phyloP scores from a whole-genome alignment of 1,139 yeast species.

The Meyerozyma elateridarum region DNA sequence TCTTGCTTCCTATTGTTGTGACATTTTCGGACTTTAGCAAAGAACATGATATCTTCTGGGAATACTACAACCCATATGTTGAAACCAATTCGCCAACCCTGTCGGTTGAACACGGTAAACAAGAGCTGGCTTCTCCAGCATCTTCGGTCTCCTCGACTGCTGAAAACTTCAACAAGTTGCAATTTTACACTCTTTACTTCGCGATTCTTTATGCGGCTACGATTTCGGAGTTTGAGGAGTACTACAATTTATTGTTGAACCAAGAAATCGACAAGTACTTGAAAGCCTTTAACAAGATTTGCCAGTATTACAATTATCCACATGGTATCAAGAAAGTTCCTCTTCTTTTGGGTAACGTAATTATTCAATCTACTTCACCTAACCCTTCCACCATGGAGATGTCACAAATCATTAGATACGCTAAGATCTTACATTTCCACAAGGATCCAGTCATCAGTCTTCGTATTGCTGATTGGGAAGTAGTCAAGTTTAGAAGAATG shows the following conservation, averaged over 20 bases:
- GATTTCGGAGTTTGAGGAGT: constrained; percentile 53
- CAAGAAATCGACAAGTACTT: constrained; percentile 47
- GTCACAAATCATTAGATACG: constrained; percentile 46
- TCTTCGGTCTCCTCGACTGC: constrained; percentile 11
- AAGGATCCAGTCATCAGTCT: constrained; percentile 54
- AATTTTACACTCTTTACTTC: constrained; percentile 44
- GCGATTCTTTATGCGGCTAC: constrained; percentile 52
- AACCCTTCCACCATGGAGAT: constrained; percentile 51
- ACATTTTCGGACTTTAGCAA: constrained; percentile 38
- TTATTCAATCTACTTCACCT: constrained; percentile 52
- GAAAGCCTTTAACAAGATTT: constrained; percentile 43
- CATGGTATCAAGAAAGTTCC: constrained; percentile 47
- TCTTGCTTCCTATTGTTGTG: constrained; percentile 46
- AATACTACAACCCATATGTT: constrained; percentile 16
- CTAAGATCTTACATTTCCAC: constrained; percentile 51
- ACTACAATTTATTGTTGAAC: constrained; percentile 40
- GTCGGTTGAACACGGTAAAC: constrained; percentile 1
- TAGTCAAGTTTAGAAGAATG: constrained; percentile 48
- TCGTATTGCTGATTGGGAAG: constrained; percentile 42
- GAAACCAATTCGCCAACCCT: neutral
- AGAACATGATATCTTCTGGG: constrained; percentile 52
- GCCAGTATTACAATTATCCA: constrained; percentile 50
- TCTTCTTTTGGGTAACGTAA: constrained; percentile 45
- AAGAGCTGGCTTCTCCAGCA: constrained; percentile 8
- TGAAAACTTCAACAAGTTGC: constrained; percentile 31